A percentile compares a stretch with the other conserved stretches of the same genome.
phyloP scores from a whole-genome alignment of 805 yeast genomes.

The Wickerhamiella slavikovae region DNA sequence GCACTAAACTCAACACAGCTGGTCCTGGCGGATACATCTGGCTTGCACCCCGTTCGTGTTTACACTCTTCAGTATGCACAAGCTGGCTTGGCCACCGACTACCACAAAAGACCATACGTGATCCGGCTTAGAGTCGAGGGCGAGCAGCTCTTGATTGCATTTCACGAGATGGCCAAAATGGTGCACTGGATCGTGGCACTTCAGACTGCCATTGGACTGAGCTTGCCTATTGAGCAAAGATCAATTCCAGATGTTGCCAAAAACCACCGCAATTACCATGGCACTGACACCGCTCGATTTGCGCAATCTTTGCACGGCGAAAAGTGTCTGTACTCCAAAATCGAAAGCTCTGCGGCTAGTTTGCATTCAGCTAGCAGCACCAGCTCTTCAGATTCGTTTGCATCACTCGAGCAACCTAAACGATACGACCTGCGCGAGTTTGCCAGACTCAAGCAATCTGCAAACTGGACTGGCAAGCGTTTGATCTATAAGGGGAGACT shows the following conservation, averaged over 20 bases:
- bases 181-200: slow-evolving; percentile 62
- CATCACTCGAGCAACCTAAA: too few relatives aligned
- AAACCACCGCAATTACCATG: slow-evolving; percentile 40
- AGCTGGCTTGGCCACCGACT: slow-evolving; percentile 74
- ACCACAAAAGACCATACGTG: slow-evolving; percentile 29
- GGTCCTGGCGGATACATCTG: too few relatives aligned
- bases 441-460: background rate
- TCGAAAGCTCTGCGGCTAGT: background rate
- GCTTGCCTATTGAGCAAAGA: slow-evolving; percentile 55
- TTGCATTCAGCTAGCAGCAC: too few relatives aligned
- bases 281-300: background rate
- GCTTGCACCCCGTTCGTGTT: too few relatives aligned
- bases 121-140: slow-evolving; percentile 56
- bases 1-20: too few relatives aligned
- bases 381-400: too few relatives aligned
- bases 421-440: background rate
- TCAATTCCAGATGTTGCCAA: slow-evolving; percentile 46
- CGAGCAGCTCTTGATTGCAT: slow-evolving; percentile 58
- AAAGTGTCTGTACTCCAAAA: background rate
- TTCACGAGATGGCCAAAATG: slow-evolving; percentile 39
- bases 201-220: slow-evolving; percentile 55
- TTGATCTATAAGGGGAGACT: background rate
- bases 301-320: background rate
- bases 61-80: background rate
- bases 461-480: background rate